Evolutionary conservation across 257 asterid species (phyloP), one percentile per base, ranked within the genome.

Genomic region (Solanum chaucha): DNA sequence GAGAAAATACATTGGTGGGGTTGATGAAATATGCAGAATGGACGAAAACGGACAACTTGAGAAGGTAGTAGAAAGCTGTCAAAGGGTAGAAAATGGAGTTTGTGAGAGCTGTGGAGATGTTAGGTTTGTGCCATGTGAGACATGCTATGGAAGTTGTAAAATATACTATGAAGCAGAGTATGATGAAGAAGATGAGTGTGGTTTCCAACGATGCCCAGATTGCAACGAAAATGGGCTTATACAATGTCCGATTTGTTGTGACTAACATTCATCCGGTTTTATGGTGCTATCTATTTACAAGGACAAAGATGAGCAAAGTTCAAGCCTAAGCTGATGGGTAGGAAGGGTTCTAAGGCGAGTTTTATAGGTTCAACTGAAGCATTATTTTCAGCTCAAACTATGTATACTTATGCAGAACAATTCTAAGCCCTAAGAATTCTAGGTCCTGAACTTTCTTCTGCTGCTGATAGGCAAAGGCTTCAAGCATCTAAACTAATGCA

Each of bases 111-210:
- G 99, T 86, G 98, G 99, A 0, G 98, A 96, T 73, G 89, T 95
- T 19, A 92, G 98, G 86, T 96, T 97, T 35, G 91, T 96, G 51
- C 99, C 99, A 0, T 97, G 99, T 88, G 98, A 93, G 89, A 94
- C 94, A 0, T 97, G 99, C 87, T 95, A 94, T 0, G 99, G 99
- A 19, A 97, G 99, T 85, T 97, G 99, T 87, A 97, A 96, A 73
- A 88, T 97, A 8, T 96, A 93, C 59, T 89, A 87, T 59, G 98
- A 91, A 19, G 93, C 90, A 3, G 98, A 93, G 5, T 86, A 71
- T 4, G 78, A 82, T 17, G 92, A 88, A 11, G 91, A 65, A 2
- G 48, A 51, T 40, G 93, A 91, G 67, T 90, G 59, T 12, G 98
- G 98, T 1, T 94, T 93, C 77, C 95, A 90, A 38, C 88, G 95